A percentile compares a stretch with the other conserved stretches of the same genome.
Conservation (phyloP, 257 asterid genomes). For the Solanum virginianum region DNA sequence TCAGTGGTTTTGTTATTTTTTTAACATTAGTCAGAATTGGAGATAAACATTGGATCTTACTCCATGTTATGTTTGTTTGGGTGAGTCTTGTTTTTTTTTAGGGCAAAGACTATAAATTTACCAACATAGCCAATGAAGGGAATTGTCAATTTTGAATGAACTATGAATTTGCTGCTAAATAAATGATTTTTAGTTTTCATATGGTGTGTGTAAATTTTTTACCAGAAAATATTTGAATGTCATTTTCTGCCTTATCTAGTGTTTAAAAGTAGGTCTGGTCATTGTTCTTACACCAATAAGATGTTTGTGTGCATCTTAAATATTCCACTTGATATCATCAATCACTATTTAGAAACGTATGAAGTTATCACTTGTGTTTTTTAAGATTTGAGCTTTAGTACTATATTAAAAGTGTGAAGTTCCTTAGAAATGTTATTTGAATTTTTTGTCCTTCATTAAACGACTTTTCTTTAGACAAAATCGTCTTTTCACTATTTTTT, state of each 20-base stretch:
- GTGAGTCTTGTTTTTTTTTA: neutral
- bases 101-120: neutral
- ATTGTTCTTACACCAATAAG: neutral
- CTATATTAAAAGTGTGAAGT: no score
- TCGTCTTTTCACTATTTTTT: no score
- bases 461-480: no score
- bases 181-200: constrained; percentile 13
- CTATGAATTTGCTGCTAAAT: constrained; percentile 3
- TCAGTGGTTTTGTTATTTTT: neutral
- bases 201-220: neutral
- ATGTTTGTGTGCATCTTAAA: no score
- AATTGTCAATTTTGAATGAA: constrained; percentile 7
- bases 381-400: no score
- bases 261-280: neutral
- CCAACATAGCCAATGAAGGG: neutral
- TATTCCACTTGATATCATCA: no score
- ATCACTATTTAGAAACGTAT: no score
- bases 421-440: no score
- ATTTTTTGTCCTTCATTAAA: no score
- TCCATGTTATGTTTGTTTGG: neutral
- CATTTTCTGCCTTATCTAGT: neutral
- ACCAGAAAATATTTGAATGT: constrained; percentile 13
- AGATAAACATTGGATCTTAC: constrained; percentile 27
- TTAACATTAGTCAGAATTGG: neutral
- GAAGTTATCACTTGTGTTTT: no score